A percentile compares a stretch with the other conserved stretches of the same genome.
These are phyloP conservation scores for Zarea fungicola DNA, from an alignment of 2,329 filamentous ascomycete species.

Conservation along the genomic window DNA sequence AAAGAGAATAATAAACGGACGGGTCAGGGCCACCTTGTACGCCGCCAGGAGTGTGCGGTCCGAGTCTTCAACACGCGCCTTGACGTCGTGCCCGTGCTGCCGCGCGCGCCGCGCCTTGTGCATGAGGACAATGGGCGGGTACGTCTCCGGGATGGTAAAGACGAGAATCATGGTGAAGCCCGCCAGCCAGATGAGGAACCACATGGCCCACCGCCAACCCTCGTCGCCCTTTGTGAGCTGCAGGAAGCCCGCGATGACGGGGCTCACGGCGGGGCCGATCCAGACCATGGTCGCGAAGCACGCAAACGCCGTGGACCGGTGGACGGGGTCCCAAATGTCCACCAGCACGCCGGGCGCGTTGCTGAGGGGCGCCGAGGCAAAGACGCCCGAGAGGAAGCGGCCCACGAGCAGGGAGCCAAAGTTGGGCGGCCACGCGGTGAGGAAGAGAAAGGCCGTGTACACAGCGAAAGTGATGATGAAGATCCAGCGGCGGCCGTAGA, in stretches of 20 bases:
- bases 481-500: conserved; percentile 50
- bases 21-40: conserved; percentile 47
- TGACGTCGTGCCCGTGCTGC: conserved; percentile 41
- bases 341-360: conserved; percentile 48
- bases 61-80: conserved; percentile 41
- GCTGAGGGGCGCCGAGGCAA: conserved; percentile 45
- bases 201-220: conserved; percentile 50
- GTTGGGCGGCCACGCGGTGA: conserved; percentile 51
- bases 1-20: conserved; percentile 50
- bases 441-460: conserved; percentile 47
- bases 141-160: conserved; percentile 56
- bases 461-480: conserved; percentile 44
- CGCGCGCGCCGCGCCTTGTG: conserved; percentile 50
- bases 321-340: conserved; percentile 47
- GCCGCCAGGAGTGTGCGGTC: conserved; percentile 37
- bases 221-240: conserved; percentile 47
- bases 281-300: conserved; percentile 49
- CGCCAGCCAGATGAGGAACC: conserved; percentile 40
- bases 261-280: conserved; percentile 48
- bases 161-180: conserved; percentile 37
- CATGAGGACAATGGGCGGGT: conserved; percentile 43
- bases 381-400: conserved; percentile 50
- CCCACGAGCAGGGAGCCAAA: conserved; percentile 48
- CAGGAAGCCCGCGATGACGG: conserved; percentile 52
- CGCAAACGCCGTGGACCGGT: conserved; percentile 50